Evolutionary conservation across 768 basidiomycete species (phyloP), one percentile per base, ranked within the genome.

Genomic region (Mycena alexandri): DNA sequence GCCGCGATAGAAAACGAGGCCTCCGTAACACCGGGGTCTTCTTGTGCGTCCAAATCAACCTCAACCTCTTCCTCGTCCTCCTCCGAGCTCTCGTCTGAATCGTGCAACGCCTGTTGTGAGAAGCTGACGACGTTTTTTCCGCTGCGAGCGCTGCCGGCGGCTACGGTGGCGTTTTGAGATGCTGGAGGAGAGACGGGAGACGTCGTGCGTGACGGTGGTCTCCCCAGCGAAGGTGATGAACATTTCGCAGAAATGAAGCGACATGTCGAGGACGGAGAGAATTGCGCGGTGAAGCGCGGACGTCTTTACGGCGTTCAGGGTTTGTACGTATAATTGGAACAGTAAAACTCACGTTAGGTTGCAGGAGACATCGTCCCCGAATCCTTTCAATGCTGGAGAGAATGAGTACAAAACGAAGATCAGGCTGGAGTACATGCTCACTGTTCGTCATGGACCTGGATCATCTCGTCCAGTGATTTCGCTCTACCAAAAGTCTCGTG

Each of bases 401-500:
- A 44, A 70, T 60, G 48, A 63, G 55, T 46, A 25, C 42, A 52
- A 29, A 29, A 3, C 17, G 48, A 19, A 34, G 13, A n/a, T 33
- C 33, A 54, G 60, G 25, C 38, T 2, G 55, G 25, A 55, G 11
- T 19, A 59, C 24, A 38, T 11, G 80, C 92, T 70, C 70, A 94
- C 93, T 93, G 89, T 29, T 87, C 83, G 36, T 88, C 83, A 72
- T 95, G 93, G 14, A 90, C 66, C 36, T 78, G 77, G 52, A 94
- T 90, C 82, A 93, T 90, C 61, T 93, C 90, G 71, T 94, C 94
- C 16, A 95, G 81, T 4, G 92, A 93, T 59, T 80, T 82, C 1
- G 87, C 88, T 22, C 79, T 73, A 22, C 77, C 77, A 55, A 94
- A 82, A 3, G 75, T 81, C 9, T 86, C 78, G 63, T 90, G 90